A percentile compares a stretch with the other conserved stretches of the same genome.
phyloP scores from a whole-genome alignment of 2,329 filamentous ascomycete genomes.

The Fusarium foetens region DNA sequence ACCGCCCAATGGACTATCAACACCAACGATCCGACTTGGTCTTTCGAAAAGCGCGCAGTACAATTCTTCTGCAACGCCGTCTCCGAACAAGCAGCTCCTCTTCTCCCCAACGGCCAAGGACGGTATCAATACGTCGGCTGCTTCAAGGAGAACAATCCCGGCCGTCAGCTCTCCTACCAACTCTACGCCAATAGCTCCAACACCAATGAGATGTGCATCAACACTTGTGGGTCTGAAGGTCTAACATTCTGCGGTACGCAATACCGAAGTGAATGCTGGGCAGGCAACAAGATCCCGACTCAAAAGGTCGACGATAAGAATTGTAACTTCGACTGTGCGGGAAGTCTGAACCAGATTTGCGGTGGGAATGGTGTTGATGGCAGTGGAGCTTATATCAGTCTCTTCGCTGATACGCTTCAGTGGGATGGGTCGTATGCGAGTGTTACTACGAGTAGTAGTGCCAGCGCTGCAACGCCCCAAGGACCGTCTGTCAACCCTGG shows the following conservation, averaged over 20 bases:
- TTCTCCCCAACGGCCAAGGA: conserved; percentile 55
- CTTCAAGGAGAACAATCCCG: conserved; percentile 66
- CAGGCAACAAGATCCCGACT: conserved; percentile 58
- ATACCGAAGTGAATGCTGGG: conserved; percentile 66
- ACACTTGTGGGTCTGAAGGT: conserved; percentile 51
- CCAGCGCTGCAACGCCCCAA: conserved; percentile 15
- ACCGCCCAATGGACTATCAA: conserved; percentile 66
- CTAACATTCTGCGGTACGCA: conserved; percentile 60
- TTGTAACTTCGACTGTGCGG: conserved; percentile 63
- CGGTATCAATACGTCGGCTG: conserved; percentile 65
- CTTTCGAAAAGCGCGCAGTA: conserved; percentile 60
- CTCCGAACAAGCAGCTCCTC: conserved; percentile 62
- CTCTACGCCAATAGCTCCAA: conserved; percentile 54
- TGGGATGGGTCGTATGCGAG: conserved; percentile 32
- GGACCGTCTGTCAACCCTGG: conserved; percentile 51
- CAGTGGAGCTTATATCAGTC: conserved; percentile 57
- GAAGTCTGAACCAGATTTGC: conserved; percentile 61
- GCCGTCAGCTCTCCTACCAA: conserved; percentile 59
- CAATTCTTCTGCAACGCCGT: conserved; percentile 63
- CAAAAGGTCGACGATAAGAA: conserved; percentile 56
- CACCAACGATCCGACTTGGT: conserved; percentile 61
- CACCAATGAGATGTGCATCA: conserved; percentile 59
- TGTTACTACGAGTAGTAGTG: not conserved
- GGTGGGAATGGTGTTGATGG: conserved; percentile 59
- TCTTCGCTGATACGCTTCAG: conserved; percentile 55